These are phyloP conservation scores for Lactarius quietus DNA, from an alignment of 768 basidiomycete species.

Conservation along the genomic window DNA sequence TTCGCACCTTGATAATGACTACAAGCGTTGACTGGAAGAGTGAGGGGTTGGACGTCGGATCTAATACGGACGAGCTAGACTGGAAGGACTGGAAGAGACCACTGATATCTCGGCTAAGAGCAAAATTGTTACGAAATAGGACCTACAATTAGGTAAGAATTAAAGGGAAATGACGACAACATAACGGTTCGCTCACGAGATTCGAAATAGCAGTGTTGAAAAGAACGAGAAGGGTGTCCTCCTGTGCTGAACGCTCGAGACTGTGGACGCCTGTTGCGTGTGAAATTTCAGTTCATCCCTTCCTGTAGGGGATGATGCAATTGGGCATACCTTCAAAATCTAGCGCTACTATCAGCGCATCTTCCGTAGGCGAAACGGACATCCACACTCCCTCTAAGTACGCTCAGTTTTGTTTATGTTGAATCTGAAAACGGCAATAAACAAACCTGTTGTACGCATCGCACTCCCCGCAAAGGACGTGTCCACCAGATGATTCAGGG, in stretches of 20 bases:
- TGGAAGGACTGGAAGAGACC: slow-evolving; percentile 63
- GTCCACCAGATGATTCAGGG: slow-evolving; percentile 57
- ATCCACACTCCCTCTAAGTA: slow-evolving; percentile 58
- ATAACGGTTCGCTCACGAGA: slow-evolving; percentile 36
- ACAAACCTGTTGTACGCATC: slow-evolving; percentile 52
- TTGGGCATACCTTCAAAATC: slow-evolving; percentile 54
- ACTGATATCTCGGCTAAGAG: slow-evolving; percentile 55
- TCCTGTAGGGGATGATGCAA: neutral
- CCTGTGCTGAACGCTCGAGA: slow-evolving; percentile 60
- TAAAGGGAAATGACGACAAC: neutral
- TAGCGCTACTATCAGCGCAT: slow-evolving; percentile 52
- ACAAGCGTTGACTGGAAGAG: slow-evolving; percentile 58
- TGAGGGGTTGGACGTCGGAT: slow-evolving; percentile 55
- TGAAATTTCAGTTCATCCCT: neutral
- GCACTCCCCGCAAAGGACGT: slow-evolving; percentile 65
- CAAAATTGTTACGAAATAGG: slow-evolving; percentile 63
- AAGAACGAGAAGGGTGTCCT: slow-evolving; percentile 58
- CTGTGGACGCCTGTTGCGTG: slow-evolving; percentile 50
- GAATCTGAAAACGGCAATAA: neutral
- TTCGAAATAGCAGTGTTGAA: slow-evolving; percentile 68
- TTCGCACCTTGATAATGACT: slow-evolving; percentile 59
- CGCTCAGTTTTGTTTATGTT: neutral
- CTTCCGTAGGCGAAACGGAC: slow-evolving; percentile 59
- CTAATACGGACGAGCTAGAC: slow-evolving; percentile 52
- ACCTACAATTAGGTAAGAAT: slow-evolving; percentile 38